phyloP scores from a whole-genome alignment of 768 basidiomycete species.

The Clitopilus passeckerianus region DNA sequence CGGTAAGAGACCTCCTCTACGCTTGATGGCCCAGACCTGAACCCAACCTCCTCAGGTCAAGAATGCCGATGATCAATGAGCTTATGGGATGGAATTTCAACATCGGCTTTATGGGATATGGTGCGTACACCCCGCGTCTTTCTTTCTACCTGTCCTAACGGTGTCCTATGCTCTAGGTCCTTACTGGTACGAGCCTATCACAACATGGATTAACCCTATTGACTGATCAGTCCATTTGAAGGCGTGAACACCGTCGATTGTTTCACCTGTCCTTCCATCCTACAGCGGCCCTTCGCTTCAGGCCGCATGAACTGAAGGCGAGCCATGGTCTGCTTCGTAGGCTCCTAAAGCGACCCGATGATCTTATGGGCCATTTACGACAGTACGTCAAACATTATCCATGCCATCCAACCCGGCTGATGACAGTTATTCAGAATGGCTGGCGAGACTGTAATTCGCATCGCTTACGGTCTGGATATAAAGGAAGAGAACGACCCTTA shows the following conservation, averaged over 20 bases:
- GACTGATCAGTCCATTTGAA: not conserved
- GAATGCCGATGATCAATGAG: constrained; percentile 12
- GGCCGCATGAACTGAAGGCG: constrained; percentile 12
- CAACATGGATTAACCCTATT: not conserved
- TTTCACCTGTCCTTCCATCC: constrained; percentile 16
- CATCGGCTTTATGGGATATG: constrained; percentile 1
- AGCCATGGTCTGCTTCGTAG: constrained; percentile 12
- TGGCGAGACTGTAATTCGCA: constrained; percentile 13
- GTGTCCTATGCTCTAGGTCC: constrained; percentile 3
- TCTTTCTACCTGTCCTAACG: not conserved
- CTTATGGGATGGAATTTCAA: constrained; percentile 3
- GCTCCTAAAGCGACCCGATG: constrained; percentile 8
- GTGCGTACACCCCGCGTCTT: not conserved
- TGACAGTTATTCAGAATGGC: constrained; percentile 12
- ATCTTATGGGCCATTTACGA: constrained; percentile 12
- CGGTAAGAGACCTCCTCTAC: constrained; percentile 6
- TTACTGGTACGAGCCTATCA: not conserved
- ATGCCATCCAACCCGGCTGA: not conserved
- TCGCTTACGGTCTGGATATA: constrained; percentile 18
- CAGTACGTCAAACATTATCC: constrained; percentile 9
- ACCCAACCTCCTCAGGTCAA: not conserved
- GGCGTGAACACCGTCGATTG: constrained; percentile 14
- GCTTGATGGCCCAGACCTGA: not conserved
- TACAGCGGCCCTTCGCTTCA: constrained; percentile 7
- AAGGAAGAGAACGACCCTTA: constrained; percentile 16